Conservation (phyloP, 768 basidiomycete genomes). For the Tulasnella sp. region DNA sequence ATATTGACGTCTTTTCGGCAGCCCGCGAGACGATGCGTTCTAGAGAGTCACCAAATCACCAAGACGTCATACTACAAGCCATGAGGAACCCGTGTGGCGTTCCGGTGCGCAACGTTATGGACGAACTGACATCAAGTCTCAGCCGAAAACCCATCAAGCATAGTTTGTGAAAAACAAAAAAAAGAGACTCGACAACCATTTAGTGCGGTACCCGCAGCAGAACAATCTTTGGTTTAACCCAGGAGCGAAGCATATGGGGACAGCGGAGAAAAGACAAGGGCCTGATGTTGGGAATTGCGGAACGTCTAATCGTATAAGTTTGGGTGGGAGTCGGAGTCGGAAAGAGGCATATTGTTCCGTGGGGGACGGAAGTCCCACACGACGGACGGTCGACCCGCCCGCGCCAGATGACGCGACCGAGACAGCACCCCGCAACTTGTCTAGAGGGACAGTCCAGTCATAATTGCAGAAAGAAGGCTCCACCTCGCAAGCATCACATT, state of each 20-base stretch:
- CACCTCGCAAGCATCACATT: background rate
- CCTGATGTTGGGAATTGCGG: background rate
- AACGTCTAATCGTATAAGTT: constrained; percentile 10
- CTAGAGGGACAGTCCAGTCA: background rate
- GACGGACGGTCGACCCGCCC: background rate
- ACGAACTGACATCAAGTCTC: background rate
- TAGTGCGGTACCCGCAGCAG: background rate
- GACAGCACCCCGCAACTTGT: constrained; percentile 2
- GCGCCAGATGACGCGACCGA: background rate
- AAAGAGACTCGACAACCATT: background rate
- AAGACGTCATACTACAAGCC: background rate
- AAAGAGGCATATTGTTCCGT: background rate
- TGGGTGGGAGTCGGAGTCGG: constrained; percentile 7
- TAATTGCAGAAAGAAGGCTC: background rate
- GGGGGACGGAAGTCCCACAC: background rate
- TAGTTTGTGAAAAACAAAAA: background rate
- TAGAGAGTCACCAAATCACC: background rate
- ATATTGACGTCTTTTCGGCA: background rate
- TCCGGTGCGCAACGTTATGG: background rate
- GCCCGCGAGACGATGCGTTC: background rate
- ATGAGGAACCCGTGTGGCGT: constrained; percentile 1
- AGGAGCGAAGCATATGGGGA: constrained; percentile 2
- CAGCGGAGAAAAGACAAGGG: background rate
- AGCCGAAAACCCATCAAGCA: background rate
- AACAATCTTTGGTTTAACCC: background rate